Conservation (phyloP, 2,329 filamentous ascomycete genomes). For the Tolypocladium ovalisporum region DNA sequence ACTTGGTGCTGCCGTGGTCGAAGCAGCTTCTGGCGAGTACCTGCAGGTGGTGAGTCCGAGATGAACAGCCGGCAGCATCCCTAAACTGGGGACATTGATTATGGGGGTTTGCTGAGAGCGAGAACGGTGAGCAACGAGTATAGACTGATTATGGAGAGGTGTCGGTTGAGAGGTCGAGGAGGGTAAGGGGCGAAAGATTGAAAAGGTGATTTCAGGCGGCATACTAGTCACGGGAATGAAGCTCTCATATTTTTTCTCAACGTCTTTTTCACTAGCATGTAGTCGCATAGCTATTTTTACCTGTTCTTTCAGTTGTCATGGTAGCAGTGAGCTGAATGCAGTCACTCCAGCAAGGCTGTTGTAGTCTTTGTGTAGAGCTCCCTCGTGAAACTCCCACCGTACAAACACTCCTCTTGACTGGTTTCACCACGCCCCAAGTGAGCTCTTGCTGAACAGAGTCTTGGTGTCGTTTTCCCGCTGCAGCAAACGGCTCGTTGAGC, state of each 20-base stretch:
- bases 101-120: not conserved
- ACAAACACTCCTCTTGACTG: not conserved
- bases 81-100: not conserved
- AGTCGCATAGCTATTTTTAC: not conserved
- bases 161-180: not conserved
- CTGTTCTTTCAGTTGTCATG: not conserved
- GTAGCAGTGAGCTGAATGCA: not conserved
- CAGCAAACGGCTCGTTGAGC: not conserved
- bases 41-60: not conserved
- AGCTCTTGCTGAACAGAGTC: not conserved
- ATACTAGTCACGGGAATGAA: not conserved
- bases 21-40: not conserved
- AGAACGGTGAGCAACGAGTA: no score
- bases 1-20: not conserved
- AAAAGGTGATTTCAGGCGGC: not conserved
- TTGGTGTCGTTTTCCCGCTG: not conserved
- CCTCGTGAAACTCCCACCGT: not conserved
- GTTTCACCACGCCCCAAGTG: not conserved
- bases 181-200: not conserved
- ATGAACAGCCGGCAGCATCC: no score
- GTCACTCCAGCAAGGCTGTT: not conserved
- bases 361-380: not conserved
- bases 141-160: not conserved
- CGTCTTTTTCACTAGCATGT: not conserved
- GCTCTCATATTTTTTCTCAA: not conserved